Percentiles rank a stretch among this genome's conserved stretches.
Evolutionary conservation across 2,329 filamentous ascomycete species (phyloP).

Genomic region (Nannizziopsis arthrosporioides): DNA sequence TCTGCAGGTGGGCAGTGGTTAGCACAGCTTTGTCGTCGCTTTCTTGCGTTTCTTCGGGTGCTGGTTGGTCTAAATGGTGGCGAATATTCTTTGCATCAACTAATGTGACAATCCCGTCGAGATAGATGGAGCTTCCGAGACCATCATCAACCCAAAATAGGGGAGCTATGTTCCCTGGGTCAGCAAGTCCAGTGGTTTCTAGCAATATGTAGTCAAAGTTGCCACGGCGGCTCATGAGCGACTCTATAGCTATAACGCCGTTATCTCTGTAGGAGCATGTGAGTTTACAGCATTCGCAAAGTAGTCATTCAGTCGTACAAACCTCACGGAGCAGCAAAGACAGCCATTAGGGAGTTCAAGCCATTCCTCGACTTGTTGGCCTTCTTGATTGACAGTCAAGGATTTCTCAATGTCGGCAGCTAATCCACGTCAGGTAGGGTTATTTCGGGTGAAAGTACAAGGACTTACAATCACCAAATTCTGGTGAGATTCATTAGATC

Average conservation of each 20-base stretch:
- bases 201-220: slow-evolving; percentile 96
- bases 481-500: slow-evolving; percentile 33
- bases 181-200: slow-evolving; percentile 88
- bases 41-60: slow-evolving; percentile 27
- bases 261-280: slow-evolving; percentile 52
- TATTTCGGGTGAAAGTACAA: slow-evolving; percentile 31
- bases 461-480: slow-evolving; percentile 66
- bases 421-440: slow-evolving; percentile 25
- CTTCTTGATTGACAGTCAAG: slow-evolving; percentile 75
- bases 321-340: slow-evolving; percentile 96
- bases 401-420: slow-evolving; percentile 93
- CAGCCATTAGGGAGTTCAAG: slow-evolving; percentile 93
- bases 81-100: slow-evolving; percentile 92
- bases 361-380: slow-evolving; percentile 81
- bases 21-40: slow-evolving; percentile 53
- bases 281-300: neutral
- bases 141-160: slow-evolving; percentile 98
- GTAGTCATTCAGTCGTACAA: slow-evolving; percentile 17
- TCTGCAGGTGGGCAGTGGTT: slow-evolving; percentile 89
- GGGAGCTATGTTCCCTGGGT: slow-evolving; percentile 89
- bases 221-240: slow-evolving; percentile 84
- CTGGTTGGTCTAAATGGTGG: slow-evolving; percentile 61
- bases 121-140: slow-evolving; percentile 84
- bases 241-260: slow-evolving; percentile 89
- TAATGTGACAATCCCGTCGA: slow-evolving; percentile 91